Percentiles rank a stretch among this genome's conserved stretches.
Evolutionary conservation across 768 basidiomycete species (phyloP).

Genomic region (Auriscalpium vulgare): DNA sequence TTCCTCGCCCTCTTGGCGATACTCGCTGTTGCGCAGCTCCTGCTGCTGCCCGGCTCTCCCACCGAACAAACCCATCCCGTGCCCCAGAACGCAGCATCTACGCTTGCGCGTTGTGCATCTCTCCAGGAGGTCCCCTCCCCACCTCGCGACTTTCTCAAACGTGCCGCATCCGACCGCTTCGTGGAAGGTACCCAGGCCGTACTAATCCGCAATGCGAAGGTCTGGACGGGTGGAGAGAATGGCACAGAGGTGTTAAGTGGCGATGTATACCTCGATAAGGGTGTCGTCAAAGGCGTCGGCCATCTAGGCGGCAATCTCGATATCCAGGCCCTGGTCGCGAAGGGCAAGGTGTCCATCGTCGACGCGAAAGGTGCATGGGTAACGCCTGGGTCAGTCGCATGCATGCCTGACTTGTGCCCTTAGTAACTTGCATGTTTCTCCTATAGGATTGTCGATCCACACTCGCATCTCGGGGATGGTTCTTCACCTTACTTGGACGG

Average conservation of each 20-base stretch:
- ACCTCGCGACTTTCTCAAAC: conserved; percentile 36
- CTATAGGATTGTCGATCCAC: conserved; percentile 35
- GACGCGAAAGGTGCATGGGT: conserved; percentile 70
- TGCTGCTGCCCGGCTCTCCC: background rate
- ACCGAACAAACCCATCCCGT: background rate
- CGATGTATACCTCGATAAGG: conserved; percentile 64
- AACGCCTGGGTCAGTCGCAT: conserved; percentile 49
- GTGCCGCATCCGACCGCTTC: conserved; percentile 58
- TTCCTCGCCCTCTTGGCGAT: background rate
- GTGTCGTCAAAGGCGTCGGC: conserved; percentile 56
- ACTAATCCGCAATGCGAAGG: conserved; percentile 64
- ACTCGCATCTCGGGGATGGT: conserved; percentile 39
- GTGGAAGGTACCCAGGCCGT: conserved; percentile 53
- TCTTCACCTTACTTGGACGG: conserved; percentile 22
- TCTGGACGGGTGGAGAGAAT: conserved; percentile 75
- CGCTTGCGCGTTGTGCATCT: conserved; percentile 30
- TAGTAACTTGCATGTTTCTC: background rate
- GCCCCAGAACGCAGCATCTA: background rate
- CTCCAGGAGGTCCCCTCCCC: conserved; percentile 35
- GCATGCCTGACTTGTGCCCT: background rate
- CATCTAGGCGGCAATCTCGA: conserved; percentile 24
- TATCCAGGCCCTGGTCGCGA: conserved; percentile 7
- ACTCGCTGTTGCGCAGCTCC: background rate
- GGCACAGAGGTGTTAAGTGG: conserved; percentile 59
- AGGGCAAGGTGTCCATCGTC: conserved; percentile 32